These are phyloP conservation scores for Apiospora saccharicola DNA, from an alignment of 2,329 filamentous ascomycete species.

Conservation along the genomic window DNA sequence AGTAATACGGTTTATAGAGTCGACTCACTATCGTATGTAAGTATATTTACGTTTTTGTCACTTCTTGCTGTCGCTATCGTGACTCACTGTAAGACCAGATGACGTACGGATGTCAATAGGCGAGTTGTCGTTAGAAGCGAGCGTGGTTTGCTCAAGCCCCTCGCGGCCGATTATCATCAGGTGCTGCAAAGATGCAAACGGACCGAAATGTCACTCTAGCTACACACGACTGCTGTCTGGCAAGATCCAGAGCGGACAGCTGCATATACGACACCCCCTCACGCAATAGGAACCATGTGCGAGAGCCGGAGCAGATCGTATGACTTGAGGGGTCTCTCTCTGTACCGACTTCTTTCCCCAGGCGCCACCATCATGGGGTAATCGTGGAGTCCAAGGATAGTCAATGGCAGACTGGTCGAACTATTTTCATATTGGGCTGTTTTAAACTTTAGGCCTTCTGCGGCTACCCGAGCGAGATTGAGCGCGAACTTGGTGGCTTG, in stretches of 20 bases:
- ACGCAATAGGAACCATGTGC: conserved; percentile 43
- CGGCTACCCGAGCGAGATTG: background rate
- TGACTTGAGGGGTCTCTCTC: background rate
- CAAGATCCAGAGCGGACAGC: background rate
- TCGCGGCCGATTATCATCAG: background rate
- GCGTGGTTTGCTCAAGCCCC: background rate
- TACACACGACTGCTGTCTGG: background rate
- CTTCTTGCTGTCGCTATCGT: too few relatives aligned
- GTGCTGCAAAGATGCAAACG: background rate
- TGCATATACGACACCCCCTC: conserved; percentile 61
- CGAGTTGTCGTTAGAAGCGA: background rate
- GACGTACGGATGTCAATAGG: background rate
- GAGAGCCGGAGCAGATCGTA: background rate
- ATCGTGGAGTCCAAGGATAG: background rate
- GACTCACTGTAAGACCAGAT: background rate
- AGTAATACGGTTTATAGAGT: background rate
- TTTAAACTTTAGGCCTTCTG: background rate
- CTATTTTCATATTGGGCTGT: background rate
- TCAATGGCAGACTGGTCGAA: background rate
- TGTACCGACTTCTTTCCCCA: conserved; percentile 37
- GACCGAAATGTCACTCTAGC: background rate
- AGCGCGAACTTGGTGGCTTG: background rate
- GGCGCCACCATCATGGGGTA: background rate
- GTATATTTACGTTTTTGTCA: too few relatives aligned
- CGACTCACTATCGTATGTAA: background rate